Conservation (phyloP, 495 filamentous ascomycete genomes). For the Lineolata rhizophorae region DNA sequence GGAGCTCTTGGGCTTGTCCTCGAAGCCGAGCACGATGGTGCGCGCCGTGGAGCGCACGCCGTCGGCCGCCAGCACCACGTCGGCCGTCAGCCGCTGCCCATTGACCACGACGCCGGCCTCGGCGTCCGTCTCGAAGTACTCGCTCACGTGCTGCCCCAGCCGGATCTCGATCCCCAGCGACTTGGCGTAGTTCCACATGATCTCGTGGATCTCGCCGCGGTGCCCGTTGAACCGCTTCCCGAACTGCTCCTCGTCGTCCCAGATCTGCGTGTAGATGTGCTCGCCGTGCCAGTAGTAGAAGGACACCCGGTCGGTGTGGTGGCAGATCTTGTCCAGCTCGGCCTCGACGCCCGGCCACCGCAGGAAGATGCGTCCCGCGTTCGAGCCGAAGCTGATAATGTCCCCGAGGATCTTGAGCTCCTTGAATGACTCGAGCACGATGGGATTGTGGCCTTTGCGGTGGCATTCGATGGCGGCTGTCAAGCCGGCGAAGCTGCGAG, state of each 20-base stretch:
- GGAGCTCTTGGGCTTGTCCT: conserved; percentile 34
- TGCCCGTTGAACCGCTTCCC: conserved; percentile 35
- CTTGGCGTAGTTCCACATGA: conserved; percentile 33
- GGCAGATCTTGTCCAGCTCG: conserved; percentile 25
- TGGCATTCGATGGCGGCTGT: conserved; percentile 11
- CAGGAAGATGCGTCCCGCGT: conserved; percentile 26
- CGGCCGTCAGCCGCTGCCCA: conserved; percentile 26
- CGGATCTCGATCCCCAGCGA: conserved; percentile 33
- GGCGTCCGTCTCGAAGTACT: conserved; percentile 36
- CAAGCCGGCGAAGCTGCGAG: conserved; percentile 9
- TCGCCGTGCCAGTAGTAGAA: conserved; percentile 23
- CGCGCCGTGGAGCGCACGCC: conserved; percentile 36
- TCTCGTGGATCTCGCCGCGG: conserved; percentile 37
- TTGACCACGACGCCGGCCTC: conserved; percentile 29
- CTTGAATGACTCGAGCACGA: conserved; percentile 6
- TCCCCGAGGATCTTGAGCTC: conserved; percentile 19
- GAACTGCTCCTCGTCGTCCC: conserved; percentile 17
- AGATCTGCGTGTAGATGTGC: conserved; percentile 16
- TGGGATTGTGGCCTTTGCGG: conserved; percentile 8
- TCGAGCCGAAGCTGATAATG: conserved; percentile 27
- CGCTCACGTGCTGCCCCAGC: conserved; percentile 29
- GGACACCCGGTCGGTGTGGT: conserved; percentile 19
- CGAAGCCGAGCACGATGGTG: conserved; percentile 37
- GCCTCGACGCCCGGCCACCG: conserved; percentile 34
- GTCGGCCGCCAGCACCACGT: conserved; percentile 41